A percentile compares a stretch with the other conserved stretches of the same genome.
Conservation (phyloP, 495 filamentous ascomycete species). For the Lepraria neglecta region DNA sequence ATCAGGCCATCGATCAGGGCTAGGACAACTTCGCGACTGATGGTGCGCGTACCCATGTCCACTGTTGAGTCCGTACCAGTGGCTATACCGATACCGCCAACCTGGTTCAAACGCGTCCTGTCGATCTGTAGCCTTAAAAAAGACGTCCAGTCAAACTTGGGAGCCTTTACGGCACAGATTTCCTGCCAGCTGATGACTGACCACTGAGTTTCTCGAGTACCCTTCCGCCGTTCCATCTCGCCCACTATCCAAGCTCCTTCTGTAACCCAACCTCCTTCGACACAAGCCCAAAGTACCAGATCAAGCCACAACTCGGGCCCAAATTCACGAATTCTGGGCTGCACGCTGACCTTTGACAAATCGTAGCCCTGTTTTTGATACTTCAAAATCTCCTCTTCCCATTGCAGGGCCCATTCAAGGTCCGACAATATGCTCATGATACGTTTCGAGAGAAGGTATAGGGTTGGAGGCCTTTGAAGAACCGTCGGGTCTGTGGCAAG, state of each 20-base stretch:
- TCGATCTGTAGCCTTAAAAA: slow-evolving; percentile 22
- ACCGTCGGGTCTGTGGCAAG: slow-evolving; percentile 34
- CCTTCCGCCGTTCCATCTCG: slow-evolving; percentile 34
- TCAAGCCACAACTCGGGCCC: slow-evolving; percentile 60
- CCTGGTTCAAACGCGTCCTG: slow-evolving; percentile 20
- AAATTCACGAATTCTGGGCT: slow-evolving; percentile 46
- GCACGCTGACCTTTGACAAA: slow-evolving; percentile 46
- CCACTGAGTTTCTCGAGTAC: slow-evolving; percentile 32
- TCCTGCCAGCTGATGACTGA: slow-evolving; percentile 25
- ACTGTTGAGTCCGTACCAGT: slow-evolving; percentile 31
- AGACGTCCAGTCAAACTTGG: slow-evolving; percentile 25
- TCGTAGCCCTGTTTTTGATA: slow-evolving; percentile 37
- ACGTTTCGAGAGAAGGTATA: slow-evolving; percentile 50
- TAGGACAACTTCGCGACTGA: slow-evolving; percentile 53
- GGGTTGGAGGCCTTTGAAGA: slow-evolving; percentile 50
- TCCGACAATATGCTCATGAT: slow-evolving; percentile 59
- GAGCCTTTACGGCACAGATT: slow-evolving; percentile 20
- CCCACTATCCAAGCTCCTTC: slow-evolving; percentile 48
- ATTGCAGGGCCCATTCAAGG: slow-evolving; percentile 52
- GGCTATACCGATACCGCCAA: slow-evolving; percentile 23
- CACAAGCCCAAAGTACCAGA: slow-evolving; percentile 60
- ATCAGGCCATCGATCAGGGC: slow-evolving; percentile 48
- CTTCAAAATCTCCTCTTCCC: slow-evolving; percentile 38
- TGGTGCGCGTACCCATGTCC: slow-evolving; percentile 44
- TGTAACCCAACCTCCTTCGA: slow-evolving; percentile 52